Conservation (phyloP, 108 stramenopile species). For the Nitzschia sp. region DNA sequence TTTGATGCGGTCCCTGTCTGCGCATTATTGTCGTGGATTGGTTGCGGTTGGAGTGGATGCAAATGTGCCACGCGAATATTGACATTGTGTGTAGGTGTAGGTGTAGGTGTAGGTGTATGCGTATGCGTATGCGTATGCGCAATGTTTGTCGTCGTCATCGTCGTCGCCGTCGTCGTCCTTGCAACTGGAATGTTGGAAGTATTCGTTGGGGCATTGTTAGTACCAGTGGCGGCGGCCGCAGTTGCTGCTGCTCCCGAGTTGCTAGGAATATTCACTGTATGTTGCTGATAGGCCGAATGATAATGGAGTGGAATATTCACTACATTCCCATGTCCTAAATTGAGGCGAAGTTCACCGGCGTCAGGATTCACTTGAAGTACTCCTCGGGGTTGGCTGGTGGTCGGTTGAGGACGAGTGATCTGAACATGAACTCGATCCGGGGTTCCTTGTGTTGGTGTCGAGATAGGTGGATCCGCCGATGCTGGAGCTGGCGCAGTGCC, state of each 20-base stretch:
- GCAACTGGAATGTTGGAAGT: not conserved
- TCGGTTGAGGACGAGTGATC: not conserved
- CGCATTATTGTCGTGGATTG: not conserved
- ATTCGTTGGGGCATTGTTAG: not conserved
- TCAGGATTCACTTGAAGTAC: not conserved
- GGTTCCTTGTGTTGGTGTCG: not conserved
- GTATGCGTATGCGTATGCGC: no score
- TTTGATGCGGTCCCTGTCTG: not conserved
- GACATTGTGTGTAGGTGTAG: not conserved
- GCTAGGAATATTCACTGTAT: not conserved
- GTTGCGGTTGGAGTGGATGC: not conserved
- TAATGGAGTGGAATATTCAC: not conserved
- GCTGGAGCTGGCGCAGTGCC: not conserved
- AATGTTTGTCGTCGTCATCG: no score
- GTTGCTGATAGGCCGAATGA: not conserved
- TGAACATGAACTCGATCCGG: not conserved
- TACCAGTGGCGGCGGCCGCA: not conserved
- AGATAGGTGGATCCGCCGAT: not conserved
- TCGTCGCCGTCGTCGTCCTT: no score
- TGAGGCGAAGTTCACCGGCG: not conserved
- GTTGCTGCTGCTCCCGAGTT: not conserved
- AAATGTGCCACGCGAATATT: not conserved
- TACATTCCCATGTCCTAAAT: not conserved
- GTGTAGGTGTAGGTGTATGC: no score
- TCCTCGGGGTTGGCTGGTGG: not conserved